Evolutionary conservation across 169 alveolate genomes (phyloP), one percentile per base, ranked within the genome.

Genomic region (Eimeria zaria): DNA sequence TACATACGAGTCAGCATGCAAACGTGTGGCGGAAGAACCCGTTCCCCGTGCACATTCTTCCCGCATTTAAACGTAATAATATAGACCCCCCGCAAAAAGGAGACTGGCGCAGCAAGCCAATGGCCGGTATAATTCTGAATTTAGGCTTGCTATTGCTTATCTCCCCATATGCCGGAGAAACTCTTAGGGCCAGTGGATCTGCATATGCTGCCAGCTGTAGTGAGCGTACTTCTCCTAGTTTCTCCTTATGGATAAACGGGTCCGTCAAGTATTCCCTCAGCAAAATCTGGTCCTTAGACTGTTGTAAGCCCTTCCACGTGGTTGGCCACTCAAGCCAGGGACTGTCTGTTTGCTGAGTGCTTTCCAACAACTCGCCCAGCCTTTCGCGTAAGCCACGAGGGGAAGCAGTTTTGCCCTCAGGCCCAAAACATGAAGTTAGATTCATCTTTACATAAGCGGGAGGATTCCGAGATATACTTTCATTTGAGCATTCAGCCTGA

Each of bases 241-340:
- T 84, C 60, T 58, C 92, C 78, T 53, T 84, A 36, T 84, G 92
- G 58, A 84, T 20, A 3, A 27, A n/a, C 14, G 67, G 69, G 74
- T 78, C 64, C 9, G 96, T 81, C 44, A 93, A 78, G 46, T 64
- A 93, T 20, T 73, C 93, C 71, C 78, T 62, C 41, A 93, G 87
- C 20, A 60, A 14, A 12, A 55, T 69, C 39, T 81, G 93, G 33
- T 73, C 69, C 22, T 93, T 88, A 58, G 84, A 53, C 44, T 62
- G 71, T 30, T 64, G 48, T 20, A 93, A 39, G 18, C 41, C 96
- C 8, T 64, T 73, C 58, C 81, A 73, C 3, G 93, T 48, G 33
- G 62, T 36, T 7, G 96, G 96, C 96, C 96, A 93, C 71, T 36
- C 60, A 53, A 93, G 88, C 96, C 96, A 93, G 46, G 96, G 96